Conservation (phyloP, 352 stramenopile genomes). For the Phytopythium vexans region DNA sequence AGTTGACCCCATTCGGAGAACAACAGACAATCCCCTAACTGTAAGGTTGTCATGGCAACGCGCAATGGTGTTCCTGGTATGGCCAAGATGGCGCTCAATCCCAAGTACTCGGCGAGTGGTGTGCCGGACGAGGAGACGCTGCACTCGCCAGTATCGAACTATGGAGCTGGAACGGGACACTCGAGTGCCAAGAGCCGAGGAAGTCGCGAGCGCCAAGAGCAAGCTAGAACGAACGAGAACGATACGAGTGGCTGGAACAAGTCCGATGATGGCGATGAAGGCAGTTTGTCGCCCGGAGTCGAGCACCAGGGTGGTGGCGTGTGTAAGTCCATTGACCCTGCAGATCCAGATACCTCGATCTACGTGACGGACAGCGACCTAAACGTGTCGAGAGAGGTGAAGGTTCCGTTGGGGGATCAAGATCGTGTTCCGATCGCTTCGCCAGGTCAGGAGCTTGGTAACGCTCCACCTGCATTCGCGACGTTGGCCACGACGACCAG, state of each 20-base stretch:
- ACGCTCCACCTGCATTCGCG: neutral
- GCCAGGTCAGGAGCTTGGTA: neutral
- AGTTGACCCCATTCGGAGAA: no score
- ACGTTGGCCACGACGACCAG: conserved; percentile 1
- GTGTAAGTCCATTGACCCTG: no score
- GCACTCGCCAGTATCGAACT: conserved; percentile 1
- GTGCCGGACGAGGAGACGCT: neutral
- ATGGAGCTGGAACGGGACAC: conserved; percentile 3
- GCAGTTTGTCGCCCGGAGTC: no score
- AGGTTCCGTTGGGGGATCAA: neutral
- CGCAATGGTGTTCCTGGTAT: neutral
- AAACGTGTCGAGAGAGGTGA: neutral
- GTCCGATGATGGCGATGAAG: no score
- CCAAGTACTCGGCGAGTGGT: neutral
- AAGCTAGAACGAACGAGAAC: no score
- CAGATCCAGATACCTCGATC: neutral
- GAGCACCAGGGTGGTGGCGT: no score
- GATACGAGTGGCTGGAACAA: no score
- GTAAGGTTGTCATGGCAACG: neutral
- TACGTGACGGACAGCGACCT: conserved; percentile 3
- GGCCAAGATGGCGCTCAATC: neutral
- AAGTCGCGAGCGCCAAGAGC: neutral
- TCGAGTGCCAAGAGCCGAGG: conserved; percentile 6
- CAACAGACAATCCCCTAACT: no score
- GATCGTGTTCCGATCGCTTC: conserved; percentile 1